Conservation (phyloP, 345 rosid species). For the Chamaenerion angustifolium region DNA sequence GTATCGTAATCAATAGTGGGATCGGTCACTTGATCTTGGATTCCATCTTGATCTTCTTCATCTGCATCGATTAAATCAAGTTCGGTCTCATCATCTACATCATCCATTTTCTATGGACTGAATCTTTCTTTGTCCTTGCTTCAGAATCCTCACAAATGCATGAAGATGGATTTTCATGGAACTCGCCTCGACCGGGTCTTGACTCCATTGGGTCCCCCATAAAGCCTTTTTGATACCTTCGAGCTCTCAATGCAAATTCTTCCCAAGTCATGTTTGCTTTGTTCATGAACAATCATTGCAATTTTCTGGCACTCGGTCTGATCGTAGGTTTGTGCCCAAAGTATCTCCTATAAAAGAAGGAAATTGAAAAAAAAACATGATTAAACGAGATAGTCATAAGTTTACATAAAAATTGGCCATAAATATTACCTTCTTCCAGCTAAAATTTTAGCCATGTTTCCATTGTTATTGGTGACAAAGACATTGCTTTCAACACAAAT, state of each 20-base stretch:
- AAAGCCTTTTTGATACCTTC: conserved; percentile 70
- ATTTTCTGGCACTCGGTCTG: conserved; percentile 87
- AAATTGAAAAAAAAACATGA: conserved; percentile 5
- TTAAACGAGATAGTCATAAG: conserved; percentile 2
- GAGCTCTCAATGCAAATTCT: too few relatives aligned
- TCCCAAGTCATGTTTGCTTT: conserved; percentile 53
- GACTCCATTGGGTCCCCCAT: conserved; percentile 96
- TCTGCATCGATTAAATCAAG: conserved; percentile 52
- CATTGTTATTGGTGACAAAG: conserved; percentile 91
- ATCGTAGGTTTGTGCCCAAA: too few relatives aligned
- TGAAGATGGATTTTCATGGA: conserved; percentile 85
- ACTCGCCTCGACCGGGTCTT: conserved; percentile 91
- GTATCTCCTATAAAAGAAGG: conserved; percentile 41
- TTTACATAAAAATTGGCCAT: too few relatives aligned
- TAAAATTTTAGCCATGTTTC: too few relatives aligned
- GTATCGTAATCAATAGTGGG: conserved; percentile 48
- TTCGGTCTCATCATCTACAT: conserved; percentile 36
- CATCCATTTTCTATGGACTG: conserved; percentile 34
- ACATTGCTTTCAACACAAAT: conserved; percentile 95
- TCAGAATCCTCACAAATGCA: conserved; percentile 70
- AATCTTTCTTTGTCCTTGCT: too few relatives aligned
- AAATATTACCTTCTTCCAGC: conserved; percentile 85
- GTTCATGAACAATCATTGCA: conserved; percentile 53
- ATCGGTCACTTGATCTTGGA: conserved; percentile 24
- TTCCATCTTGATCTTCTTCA: too few relatives aligned